Conservation (phyloP, 768 basidiomycete species). For the Rhodocollybia butyracea region DNA sequence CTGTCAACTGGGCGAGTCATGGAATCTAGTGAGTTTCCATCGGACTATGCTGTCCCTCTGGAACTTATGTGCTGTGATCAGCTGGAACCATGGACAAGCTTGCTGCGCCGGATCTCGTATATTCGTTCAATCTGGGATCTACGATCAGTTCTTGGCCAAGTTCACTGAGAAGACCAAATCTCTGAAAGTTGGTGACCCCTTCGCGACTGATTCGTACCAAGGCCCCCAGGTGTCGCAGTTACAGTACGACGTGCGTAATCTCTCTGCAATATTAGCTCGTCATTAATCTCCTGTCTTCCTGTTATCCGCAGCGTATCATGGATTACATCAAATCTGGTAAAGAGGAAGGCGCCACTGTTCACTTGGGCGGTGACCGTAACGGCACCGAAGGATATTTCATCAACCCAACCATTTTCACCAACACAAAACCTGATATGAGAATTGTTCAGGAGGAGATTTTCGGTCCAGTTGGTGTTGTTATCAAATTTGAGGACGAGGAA, state of each 20-base stretch:
- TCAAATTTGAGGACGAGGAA: constrained; percentile 61
- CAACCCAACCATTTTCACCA: constrained; percentile 63
- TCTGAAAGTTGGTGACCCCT: constrained; percentile 72
- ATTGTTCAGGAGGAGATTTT: constrained; percentile 72
- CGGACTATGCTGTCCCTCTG: neutral
- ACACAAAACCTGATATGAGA: constrained; percentile 59
- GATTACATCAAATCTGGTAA: constrained; percentile 70
- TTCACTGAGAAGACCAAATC: constrained; percentile 37
- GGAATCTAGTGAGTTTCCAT: constrained; percentile 64
- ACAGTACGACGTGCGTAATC: constrained; percentile 66
- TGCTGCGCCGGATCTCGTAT: constrained; percentile 85
- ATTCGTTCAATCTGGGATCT: constrained; percentile 75
- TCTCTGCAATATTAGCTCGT: neutral
- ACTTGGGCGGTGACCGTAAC: constrained; percentile 55
- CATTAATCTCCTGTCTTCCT: neutral
- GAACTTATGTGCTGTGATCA: neutral
- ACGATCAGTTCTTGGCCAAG: constrained; percentile 71
- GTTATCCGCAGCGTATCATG: constrained; percentile 52
- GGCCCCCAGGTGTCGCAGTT: constrained; percentile 78
- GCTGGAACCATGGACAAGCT: constrained; percentile 54
- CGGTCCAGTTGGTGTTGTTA: constrained; percentile 68
- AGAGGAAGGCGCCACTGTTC: constrained; percentile 59
- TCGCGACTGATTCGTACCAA: constrained; percentile 54
- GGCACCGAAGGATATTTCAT: constrained; percentile 64
- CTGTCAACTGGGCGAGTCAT: constrained; percentile 66